A percentile compares a stretch with the other conserved stretches of the same genome.
Evolutionary conservation across 2,329 filamentous ascomycete genomes (phyloP).

Genomic region (Zarea fungicola): DNA sequence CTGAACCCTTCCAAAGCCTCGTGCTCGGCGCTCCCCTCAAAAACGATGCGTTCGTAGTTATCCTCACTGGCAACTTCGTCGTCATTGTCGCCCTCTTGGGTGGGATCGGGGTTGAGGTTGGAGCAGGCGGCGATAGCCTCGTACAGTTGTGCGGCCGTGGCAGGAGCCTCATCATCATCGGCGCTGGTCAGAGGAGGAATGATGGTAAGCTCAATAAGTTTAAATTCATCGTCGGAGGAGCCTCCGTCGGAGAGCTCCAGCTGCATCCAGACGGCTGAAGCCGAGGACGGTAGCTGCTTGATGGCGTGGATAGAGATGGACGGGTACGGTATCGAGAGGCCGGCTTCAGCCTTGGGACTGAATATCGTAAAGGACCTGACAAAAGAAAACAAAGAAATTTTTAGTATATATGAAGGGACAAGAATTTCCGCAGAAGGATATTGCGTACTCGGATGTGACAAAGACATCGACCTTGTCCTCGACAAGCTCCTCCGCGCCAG

Average conservation of each 20-base stretch:
- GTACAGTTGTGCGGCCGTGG: slow-evolving; percentile 45
- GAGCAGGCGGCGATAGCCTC: slow-evolving; percentile 69
- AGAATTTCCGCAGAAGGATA: neutral
- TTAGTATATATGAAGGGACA: too few relatives aligned
- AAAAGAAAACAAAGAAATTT: slow-evolving; percentile 1
- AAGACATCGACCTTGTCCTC: slow-evolving; percentile 52
- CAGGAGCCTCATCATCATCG: slow-evolving; percentile 19
- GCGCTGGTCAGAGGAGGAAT: slow-evolving; percentile 40
- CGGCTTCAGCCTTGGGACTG: slow-evolving; percentile 50
- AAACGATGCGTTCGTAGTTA: slow-evolving; percentile 49
- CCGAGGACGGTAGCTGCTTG: slow-evolving; percentile 46
- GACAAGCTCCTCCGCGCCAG: slow-evolving; percentile 28
- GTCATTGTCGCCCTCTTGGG: slow-evolving; percentile 49
- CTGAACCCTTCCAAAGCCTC: slow-evolving; percentile 52
- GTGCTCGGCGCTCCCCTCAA: slow-evolving; percentile 46
- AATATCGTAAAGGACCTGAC: slow-evolving; percentile 54
- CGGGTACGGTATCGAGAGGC: slow-evolving; percentile 68
- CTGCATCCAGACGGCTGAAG: slow-evolving; percentile 60
- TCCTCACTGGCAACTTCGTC: slow-evolving; percentile 50
- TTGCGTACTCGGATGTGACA: slow-evolving; percentile 50
- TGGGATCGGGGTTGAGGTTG: slow-evolving; percentile 67
- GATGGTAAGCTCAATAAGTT: slow-evolving; percentile 63
- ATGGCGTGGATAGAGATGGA: slow-evolving; percentile 71
- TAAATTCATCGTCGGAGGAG: slow-evolving; percentile 57
- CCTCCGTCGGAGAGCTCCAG: slow-evolving; percentile 57